Base-by-base conservation (phyloP, 78 protist species). In the Pelomyxa schiedti region DNA sequence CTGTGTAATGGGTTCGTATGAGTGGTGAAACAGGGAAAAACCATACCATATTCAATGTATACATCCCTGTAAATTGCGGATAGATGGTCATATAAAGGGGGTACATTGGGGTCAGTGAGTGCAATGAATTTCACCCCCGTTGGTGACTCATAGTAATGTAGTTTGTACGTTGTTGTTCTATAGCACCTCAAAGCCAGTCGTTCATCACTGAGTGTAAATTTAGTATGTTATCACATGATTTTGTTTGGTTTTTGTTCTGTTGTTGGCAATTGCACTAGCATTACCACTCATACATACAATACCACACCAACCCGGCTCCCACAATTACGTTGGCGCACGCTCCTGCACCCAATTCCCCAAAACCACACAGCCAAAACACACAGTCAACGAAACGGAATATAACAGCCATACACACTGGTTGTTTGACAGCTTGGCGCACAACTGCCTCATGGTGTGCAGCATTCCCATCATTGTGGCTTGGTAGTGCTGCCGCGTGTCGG, bases 111-210 rank as follows among this genome's bases (percentile, higher is more conserved):
- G 64, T 64, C 42, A 24, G 76, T 72, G 35, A 72, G n/a, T 22
- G 74, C 39, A 3, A 80, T 26, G 37, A 80, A 66, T 0, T 52
- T 39, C n/a, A 74, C 2, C 26, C 84, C 74, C 8, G 79, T 58
- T 40, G 84, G 66, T 2, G 84, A 37, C 42, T 80, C 84, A 22
- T 32, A 80, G 66, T 30, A 58, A 58, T 80, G 16, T 22, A 80
- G 80, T 52, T 74, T 72, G 74, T 39, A 80, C 26, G 42, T 9
- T 32, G 7, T 5, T 2, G 84, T 79, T 9, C 4, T 1, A 68
- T 38, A 79, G 4, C 35, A 64, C 16, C 66, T 32, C 29, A 78
- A 35, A 6, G 53, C 36, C 0, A 26, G 43, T 39, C 1, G 24
- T 29, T 38, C 42, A 38, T n/a, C 35, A 37, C 9, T 36, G 9